A percentile compares a stretch with the other conserved stretches of the same genome.
phyloP scores from a whole-genome alignment of 352 stramenopile species.

The Saprolegnia diclina region DNA sequence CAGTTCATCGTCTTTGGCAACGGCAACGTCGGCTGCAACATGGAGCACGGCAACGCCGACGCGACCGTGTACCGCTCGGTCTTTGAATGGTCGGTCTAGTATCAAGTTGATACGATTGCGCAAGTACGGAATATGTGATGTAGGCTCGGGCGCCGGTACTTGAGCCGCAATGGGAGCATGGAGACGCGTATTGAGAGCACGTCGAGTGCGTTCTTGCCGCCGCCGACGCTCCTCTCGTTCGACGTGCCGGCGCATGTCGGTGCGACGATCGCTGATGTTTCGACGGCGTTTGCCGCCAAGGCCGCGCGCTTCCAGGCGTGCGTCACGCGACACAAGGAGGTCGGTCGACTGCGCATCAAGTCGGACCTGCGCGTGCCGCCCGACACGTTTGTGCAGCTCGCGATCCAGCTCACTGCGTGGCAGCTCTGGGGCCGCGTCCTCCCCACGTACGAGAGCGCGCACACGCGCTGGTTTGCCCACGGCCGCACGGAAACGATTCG shows the following conservation, averaged over 20 bases:
- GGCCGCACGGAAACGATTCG: constrained; percentile 88
- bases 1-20: constrained; percentile 92
- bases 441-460: constrained; percentile 93
- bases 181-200: constrained; percentile 60
- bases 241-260: constrained; percentile 38
- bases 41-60: constrained; percentile 94
- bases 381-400: constrained; percentile 93
- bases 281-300: constrained; percentile 58
- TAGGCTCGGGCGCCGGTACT: constrained; percentile 55
- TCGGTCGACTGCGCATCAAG: neutral
- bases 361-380: constrained; percentile 66
- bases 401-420: constrained; percentile 89
- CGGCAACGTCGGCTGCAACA: constrained; percentile 87
- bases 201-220: constrained; percentile 42
- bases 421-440: constrained; percentile 81
- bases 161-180: constrained; percentile 52
- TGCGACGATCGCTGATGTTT: constrained; percentile 42
- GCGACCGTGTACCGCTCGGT: constrained; percentile 61
- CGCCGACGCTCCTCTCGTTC: constrained; percentile 53
- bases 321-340: constrained; percentile 41
- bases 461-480: constrained; percentile 90
- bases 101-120: constrained; percentile 32
- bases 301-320: constrained; percentile 70
- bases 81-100: constrained; percentile 37
- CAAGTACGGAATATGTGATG: no score